Evolutionary conservation across 345 rosid species (phyloP), one percentile per base, ranked within the genome.

Genomic region (Boechera divaricarpa): DNA sequence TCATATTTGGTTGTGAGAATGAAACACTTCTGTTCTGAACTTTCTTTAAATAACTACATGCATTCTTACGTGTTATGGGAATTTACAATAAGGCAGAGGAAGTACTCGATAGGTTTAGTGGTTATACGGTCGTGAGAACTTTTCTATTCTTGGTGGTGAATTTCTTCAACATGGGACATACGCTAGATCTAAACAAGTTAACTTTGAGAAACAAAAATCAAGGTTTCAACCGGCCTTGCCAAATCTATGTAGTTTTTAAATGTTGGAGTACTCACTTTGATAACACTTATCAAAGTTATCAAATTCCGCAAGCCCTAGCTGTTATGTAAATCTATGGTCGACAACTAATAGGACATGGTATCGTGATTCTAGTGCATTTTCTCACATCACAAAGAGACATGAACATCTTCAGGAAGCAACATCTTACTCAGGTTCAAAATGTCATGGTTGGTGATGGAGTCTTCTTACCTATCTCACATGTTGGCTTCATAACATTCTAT

Each of bases 1-100:
- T 39, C 49, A 62, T 59, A 38, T 61, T 21, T 61, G 10, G 16
- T 39, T 61, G 12, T 61, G 49, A 39, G 49, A 61, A 61, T 39
- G 66, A 7, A 21, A 38, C 10, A 18, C 31, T 45, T 10, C 42
- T 7, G 3, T 39, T 21, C 1, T 61, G 49, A 39, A 39, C 10
- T 39, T 61, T 39, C 41, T 11, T 2, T 7, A 18, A 60, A 2
- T 29, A 36, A 36, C 47, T 36, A 59, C 32, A 31, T 31, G 32
- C 28, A 21, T 2, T 60, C 31, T 60, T 38, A 36, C 31, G 63
- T 39, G 24, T 11, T 26, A 54, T 53, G 45, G 15, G 13, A 10
- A 36, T 42, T 11, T 33, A 33, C 18, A 62, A 12, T 62, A 10
- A 26, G 35, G 48, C 51, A 41, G 49, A 21, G 11, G 11, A 61